Base-by-base conservation (phyloP, 208 protist species). In the Angomonas ambiguus region DNA sequence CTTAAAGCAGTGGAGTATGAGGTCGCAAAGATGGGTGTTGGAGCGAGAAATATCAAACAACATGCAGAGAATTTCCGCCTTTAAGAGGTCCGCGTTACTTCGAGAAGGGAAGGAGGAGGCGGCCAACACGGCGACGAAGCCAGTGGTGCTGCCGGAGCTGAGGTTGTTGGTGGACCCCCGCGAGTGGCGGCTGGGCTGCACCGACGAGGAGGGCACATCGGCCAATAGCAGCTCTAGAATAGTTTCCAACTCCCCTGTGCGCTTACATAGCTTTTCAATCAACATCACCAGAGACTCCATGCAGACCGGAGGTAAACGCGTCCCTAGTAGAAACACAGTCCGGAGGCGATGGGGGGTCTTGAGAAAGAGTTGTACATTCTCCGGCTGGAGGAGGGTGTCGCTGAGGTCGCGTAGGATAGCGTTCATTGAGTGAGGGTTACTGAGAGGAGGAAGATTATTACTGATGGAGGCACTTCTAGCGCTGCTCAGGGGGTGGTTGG, bases 341-440 rank as follows among this genome's bases (percentile, higher is more conserved):
- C 79, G 49, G 60, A 93, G 91, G 22, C 91, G 81, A 20, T 60
- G 28, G 5, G 83, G 78, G 22, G 77, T 76, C 16, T 69, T 61
- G 34, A 79, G 62, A 64, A 96, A 94, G 6, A 91, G 66, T 13
- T 68, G 65, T 57, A 79, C 45, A 65, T 96, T 96, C 48, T 86
- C 78, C 27, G 72, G 67, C 27, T 86, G 62, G 10, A 85, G 45
- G 28, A 96, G 72, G 24, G 51, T 71, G 66, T 94, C 87, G 34
- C 91, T 96, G 28, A 96, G 76, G 70, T 93, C 90, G 32, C 87
- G 87, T 65, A 96, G 73, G 27, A 93, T 87, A 65, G 77, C 83
- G 34, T 33, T 20, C 6, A 31, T 10, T 20, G 3, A 24, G 35
- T 59, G 30, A 10, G 60, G 20, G 33, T 30, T 59, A 33, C 11